Evolutionary conservation across 352 stramenopile genomes (phyloP), one percentile per base, ranked within the genome.

Genomic region (Phytophthora rubi): DNA sequence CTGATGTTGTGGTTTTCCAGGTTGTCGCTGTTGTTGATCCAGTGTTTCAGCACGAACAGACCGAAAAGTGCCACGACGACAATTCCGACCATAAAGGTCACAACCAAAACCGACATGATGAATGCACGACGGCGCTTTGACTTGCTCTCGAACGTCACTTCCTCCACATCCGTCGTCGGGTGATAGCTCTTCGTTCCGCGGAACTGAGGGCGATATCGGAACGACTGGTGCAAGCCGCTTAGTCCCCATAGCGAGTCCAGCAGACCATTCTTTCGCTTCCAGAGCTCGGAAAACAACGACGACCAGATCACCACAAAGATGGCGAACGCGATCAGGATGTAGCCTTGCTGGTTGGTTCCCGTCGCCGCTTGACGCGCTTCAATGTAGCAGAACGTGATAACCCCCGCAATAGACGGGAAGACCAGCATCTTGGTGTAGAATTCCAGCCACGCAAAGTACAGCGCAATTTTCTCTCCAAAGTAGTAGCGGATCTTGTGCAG

Each of bases 371-470:
- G 57, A 3, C 76, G 73, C 5, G 68, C 81, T 65, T 92, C 73
- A 16, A 90, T 71, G 9, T 89, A 85, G 12, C 76, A 60, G 59
- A 86, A 96, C 15, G 94, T 91, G 53, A 93, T 84, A 53, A 97
- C 78, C 15, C 92, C 92, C 0, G 87, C 73, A 8, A 96, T 81
- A 8, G 85, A 74, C 12, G 91, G 90, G 42, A 96, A 82, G 1
- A 97, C 21, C 4, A 98, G 80, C 88, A 96, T 95, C 79, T 95
- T 95, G n/a, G 92, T 98, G 80, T 97, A 98, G 61, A 97, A 97
- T 9, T 91, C 91, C 33, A 98, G 80, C 84, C 90, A 98, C 9
- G 90, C 91, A 70, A 98, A 98, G 68, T 98, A 98, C 28, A 98
- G 83, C 30, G 87, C 91, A 15, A 97, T 86, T 61, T 94, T 93